A percentile compares a stretch with the other conserved stretches of the same genome.
phyloP scores from a whole-genome alignment of 2,329 filamentous ascomycete genomes.

The Pseudocercospora fijiensis region DNA sequence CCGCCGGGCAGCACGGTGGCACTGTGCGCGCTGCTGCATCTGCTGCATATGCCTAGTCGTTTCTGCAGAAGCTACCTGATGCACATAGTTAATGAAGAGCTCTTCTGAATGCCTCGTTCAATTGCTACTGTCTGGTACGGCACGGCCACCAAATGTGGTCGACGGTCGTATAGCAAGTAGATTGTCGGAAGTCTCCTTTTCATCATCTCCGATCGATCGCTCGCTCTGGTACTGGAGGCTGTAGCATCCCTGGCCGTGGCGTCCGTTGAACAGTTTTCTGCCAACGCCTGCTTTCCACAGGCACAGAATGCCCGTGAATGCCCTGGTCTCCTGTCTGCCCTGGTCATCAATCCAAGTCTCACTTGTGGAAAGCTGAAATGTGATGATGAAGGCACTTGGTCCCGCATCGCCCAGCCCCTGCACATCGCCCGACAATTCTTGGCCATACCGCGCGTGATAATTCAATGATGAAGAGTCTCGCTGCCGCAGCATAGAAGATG shows the following conservation, averaged over 20 bases:
- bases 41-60: neutral
- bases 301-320: no score
- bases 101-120: neutral
- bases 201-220: slow-evolving; percentile 10
- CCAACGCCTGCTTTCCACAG: neutral
- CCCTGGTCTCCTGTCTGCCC: neutral
- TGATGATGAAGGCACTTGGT: neutral
- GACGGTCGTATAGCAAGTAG: no score
- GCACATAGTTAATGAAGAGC: neutral
- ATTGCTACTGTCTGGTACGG: neutral
- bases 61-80: neutral
- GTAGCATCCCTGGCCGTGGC: neutral
- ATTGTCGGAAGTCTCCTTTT: neutral
- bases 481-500: slow-evolving; percentile 2
- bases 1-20: no score
- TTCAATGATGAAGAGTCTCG: neutral
- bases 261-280: slow-evolving; percentile 2
- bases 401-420: neutral
- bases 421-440: neutral
- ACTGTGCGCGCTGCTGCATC: no score
- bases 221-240: no score
- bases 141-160: neutral
- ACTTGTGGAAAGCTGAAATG: neutral
- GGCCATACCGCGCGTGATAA: neutral
- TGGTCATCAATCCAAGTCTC: neutral